Evolutionary conservation across 2,329 filamentous ascomycete genomes (phyloP), one percentile per base, ranked within the genome.

Genomic region (Endoconidiophora polonica): DNA sequence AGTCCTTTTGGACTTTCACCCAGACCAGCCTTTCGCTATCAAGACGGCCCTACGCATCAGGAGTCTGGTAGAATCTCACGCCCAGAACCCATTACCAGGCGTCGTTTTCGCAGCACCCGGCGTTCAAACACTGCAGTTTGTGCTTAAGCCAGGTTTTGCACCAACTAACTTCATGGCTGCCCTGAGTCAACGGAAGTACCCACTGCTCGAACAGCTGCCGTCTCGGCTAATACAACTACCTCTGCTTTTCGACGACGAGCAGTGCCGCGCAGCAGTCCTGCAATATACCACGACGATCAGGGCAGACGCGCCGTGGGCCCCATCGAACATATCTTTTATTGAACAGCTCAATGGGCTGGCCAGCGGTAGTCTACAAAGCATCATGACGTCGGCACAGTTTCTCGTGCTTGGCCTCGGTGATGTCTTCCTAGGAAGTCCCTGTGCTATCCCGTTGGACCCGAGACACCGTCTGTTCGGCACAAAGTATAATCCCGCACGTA

Each of bases 251-350:
- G 58, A 68, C 39, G 65, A 68, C 50, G 56, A 55, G 14, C 59
- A 62, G n/a, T 62, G 60, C 50, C 58, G 67, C 18, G 68, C 73
- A 33, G 76, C 77, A 0, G 69, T 77, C 0, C 63, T 73, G 43
- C 68, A 77, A 3, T 82, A 82, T 59, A 72, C 72, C 58, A 72
- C 73, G 22, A 80, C 76, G 0, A 76, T 79, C 54, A 68, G 78
- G 5, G 68, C 72, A 1, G 70, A 76, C 45, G 78, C 78, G 0
- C 70, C 74, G 0, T 82, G 78, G 57, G 65, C 81, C 0, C 78
- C 78, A 0, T 73, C 76, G 55, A 80, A 80, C 49, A 65, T 79
- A 39, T 66, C 71, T 1, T 82, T 81, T 50, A 54, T 68, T 2
- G 58, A 62, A 46, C 53, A 56, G 41, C 55, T 65, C 9, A 66